Evolutionary conservation across 2,329 filamentous ascomycete species (phyloP).

Genomic region (Bipolaris cookei): DNA sequence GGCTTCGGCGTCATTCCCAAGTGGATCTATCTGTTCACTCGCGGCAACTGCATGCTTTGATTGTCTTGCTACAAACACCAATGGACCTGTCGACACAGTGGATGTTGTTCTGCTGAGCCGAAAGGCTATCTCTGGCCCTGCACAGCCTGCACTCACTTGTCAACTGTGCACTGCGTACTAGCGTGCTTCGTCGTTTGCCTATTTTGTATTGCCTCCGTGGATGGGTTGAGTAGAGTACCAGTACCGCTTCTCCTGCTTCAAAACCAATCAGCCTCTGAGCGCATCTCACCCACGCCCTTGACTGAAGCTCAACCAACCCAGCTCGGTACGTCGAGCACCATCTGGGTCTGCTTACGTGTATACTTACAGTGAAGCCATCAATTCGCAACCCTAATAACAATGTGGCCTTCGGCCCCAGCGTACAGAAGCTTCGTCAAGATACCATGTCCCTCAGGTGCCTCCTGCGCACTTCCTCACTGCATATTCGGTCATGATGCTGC

Average conservation of each 20-base stretch:
- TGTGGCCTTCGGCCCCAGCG: slow-evolving; percentile 41
- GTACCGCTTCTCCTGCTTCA: background rate
- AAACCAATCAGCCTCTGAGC: background rate
- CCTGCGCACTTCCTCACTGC: slow-evolving; percentile 62
- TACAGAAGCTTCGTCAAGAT: slow-evolving; percentile 35
- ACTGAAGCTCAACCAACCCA: background rate
- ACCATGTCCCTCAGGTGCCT: slow-evolving; percentile 58
- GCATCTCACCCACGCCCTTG: background rate
- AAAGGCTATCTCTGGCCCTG: background rate
- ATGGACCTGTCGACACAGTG: background rate
- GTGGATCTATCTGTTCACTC: background rate
- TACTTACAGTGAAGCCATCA: slow-evolving; percentile 18
- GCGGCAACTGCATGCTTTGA: background rate
- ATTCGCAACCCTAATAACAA: slow-evolving; percentile 12
- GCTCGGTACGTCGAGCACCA: slow-evolving; percentile 18
- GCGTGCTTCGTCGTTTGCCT: background rate
- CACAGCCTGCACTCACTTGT: background rate
- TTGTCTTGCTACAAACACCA: background rate
- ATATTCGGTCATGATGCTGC: slow-evolving; percentile 62
- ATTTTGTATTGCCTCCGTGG: background rate
- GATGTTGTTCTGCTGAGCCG: background rate
- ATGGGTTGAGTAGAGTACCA: background rate
- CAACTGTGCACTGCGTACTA: slow-evolving; percentile 1
- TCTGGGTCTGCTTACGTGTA: background rate
- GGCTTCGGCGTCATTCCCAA: background rate